A percentile compares a stretch with the other conserved stretches of the same genome.
Evolutionary conservation across 441 rosid species (phyloP).

Genomic region (Biscutella laevigata): DNA sequence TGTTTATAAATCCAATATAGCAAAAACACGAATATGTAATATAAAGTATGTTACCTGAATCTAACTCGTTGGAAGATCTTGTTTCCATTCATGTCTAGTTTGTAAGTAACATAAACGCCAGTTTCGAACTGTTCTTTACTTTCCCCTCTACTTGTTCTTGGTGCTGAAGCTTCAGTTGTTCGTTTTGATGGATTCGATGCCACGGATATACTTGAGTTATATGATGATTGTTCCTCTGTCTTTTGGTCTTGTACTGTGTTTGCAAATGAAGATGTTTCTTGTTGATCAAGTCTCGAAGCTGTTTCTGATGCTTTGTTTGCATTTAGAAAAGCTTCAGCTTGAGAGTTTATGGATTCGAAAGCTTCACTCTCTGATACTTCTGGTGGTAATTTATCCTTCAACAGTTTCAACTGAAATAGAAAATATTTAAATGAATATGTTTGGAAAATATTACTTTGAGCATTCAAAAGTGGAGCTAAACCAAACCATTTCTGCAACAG

Average conservation of each 20-base stretch:
- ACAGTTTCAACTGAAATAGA: slow-evolving; percentile 43
- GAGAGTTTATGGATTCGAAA: slow-evolving; percentile 40
- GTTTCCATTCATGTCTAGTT: slow-evolving; percentile 39
- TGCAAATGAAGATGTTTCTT: slow-evolving; percentile 11
- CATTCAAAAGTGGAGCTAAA: not conserved
- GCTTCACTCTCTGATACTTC: slow-evolving; percentile 42
- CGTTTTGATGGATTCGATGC: slow-evolving; percentile 22
- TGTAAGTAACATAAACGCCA: slow-evolving; percentile 69
- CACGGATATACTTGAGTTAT: slow-evolving; percentile 20
- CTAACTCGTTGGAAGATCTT: slow-evolving; percentile 75
- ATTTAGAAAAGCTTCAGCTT: slow-evolving; percentile 40
- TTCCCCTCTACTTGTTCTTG: slow-evolving; percentile 36
- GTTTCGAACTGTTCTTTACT: slow-evolving; percentile 75
- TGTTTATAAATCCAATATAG: too few relatives aligned
- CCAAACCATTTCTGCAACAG: slow-evolving; percentile 59
- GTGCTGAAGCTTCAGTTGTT: slow-evolving; percentile 21
- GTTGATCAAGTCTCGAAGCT: not conserved
- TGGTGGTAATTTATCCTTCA: slow-evolving; percentile 43
- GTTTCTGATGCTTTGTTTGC: slow-evolving; percentile 16
- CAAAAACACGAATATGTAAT: too few relatives aligned
- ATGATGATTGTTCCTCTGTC: slow-evolving; percentile 27
- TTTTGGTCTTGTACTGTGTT: slow-evolving; percentile 21
- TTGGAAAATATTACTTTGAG: not conserved
- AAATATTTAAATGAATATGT: not conserved
- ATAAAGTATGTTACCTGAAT: too few relatives aligned